Percentiles rank a stretch among this genome's conserved stretches.
phyloP scores from a whole-genome alignment of 164 flowering plant species.

The Dillenia turbinata region DNA sequence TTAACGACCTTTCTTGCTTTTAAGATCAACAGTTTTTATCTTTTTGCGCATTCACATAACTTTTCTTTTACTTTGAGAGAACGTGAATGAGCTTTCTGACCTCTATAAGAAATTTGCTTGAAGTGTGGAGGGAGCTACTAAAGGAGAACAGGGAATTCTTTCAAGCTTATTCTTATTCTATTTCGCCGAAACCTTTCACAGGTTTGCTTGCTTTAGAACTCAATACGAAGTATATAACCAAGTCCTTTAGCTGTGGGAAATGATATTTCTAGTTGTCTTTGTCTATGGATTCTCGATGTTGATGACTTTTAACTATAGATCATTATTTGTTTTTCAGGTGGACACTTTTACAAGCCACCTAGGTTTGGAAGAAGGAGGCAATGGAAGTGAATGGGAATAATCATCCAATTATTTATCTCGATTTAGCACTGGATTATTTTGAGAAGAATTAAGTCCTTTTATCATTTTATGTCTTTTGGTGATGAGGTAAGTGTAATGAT shows the following conservation, averaged over 20 bases:
- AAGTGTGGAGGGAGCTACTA: slow-evolving; percentile 81
- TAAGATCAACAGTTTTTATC: background rate
- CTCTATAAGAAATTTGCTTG: slow-evolving; percentile 11
- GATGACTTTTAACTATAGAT: background rate
- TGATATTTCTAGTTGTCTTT: background rate
- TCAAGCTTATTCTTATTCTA: slow-evolving; percentile 43
- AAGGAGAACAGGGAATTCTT: slow-evolving; percentile 74
- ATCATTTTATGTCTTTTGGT: no score
- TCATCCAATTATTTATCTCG: background rate
- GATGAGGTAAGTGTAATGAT: no score
- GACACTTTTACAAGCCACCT: slow-evolving; percentile 14
- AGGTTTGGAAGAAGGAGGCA: slow-evolving; percentile 30
- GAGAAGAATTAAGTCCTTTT: no score
- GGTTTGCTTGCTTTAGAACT: slow-evolving; percentile 18
- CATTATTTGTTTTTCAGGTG: slow-evolving; percentile 12
- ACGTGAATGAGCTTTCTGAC: background rate
- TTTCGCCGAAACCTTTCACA: slow-evolving; percentile 27
- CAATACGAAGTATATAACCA: no score
- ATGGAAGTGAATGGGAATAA: slow-evolving; percentile 13
- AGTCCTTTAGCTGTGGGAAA: no score
- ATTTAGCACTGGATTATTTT: no score
- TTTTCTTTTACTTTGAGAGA: no score
- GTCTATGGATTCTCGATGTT: background rate
- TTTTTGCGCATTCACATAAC: background rate
- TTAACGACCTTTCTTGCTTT: slow-evolving; percentile 5